Evolutionary conservation across 257 asterid genomes (phyloP), one percentile per base, ranked within the genome.

Genomic region (Nicotiana obtusifolia): DNA sequence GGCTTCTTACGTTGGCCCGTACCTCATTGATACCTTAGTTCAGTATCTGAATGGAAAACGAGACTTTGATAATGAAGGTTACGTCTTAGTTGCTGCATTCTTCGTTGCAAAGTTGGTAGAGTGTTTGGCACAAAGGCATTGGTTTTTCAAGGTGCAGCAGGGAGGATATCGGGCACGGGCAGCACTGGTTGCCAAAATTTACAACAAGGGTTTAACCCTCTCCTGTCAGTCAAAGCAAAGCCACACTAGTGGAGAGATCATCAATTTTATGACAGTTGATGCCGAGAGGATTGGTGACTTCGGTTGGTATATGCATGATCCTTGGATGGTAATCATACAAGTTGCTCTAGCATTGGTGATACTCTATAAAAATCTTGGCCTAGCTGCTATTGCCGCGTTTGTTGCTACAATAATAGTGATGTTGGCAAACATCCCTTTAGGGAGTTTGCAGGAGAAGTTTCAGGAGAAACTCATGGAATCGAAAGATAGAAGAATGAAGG

Each of bases 261-360:
- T 93, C 73, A 95, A 95, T 85, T 87, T 86, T 59, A 95, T 95
- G 99, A 81, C 97, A 1, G 94, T 95, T 26, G 99, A 93, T 84
- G 99, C 97, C 1, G 97, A 92, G 86, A 86, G 97, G 85, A 89
- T 95, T 49, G 93, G 94, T 10, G 97, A 91, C 5, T 95, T 93
- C 31, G 87, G 92, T 53, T 93, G 97, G 99, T 95, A 91, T 65
- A 61, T 95, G 88, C 98, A 95, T 86, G 97, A 90, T 81, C 91
- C 97, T 1, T 95, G 99, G 99, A 85, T 88, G 91, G 93, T 92
- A 54, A 1, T 90, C 30, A 1, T 95, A 44, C 96, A 95, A 77
- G 90, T 95, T 7, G 86, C 62, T 33, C 78, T 95, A 64, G 99
- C 99, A 0, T 85, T 93, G 65, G 62, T 80, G 2, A 86, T 95